A percentile compares a stretch with the other conserved stretches of the same genome.
These are phyloP conservation scores for Bonia amplexicaulis DNA, from an alignment of 176 grass and related monocot genomes.

Conservation along the genomic window DNA sequence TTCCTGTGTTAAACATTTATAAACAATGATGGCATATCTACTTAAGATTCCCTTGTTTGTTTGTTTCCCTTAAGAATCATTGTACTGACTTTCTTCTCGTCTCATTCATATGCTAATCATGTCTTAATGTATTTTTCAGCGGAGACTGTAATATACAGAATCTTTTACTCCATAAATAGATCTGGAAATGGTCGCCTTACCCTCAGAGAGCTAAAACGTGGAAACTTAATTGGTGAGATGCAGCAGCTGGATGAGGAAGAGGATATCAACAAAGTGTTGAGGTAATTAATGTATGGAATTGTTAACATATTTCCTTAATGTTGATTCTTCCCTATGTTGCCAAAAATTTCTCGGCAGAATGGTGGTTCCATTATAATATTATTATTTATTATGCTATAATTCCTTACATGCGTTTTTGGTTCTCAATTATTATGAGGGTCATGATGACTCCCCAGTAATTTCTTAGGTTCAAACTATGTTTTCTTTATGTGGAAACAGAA, in stretches of 20 bases:
- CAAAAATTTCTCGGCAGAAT: not conserved
- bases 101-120: conserved; percentile 12
- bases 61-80: not conserved
- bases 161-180: conserved; percentile 99
- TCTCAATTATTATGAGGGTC: not conserved
- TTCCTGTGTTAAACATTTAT: not conserved
- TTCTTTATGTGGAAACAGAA: not conserved
- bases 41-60: not conserved
- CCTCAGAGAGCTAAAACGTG: conserved; percentile 91
- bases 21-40: not conserved
- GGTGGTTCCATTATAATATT: not conserved
- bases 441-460: not conserved
- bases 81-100: not conserved
- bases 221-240: conserved; percentile 95
- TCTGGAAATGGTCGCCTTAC: conserved; percentile 88
- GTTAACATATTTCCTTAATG: not conserved
- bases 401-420: not conserved
- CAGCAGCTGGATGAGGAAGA: conserved; percentile 98
- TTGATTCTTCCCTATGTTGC: not conserved
- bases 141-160: conserved; percentile 99
- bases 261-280: conserved; percentile 98
- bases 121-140: conserved; percentile 54
- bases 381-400: conserved; percentile 2
- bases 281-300: conserved; percentile 51
- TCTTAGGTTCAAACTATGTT: not conserved